Percentiles rank a stretch among this genome's conserved stretches.
phyloP scores from a whole-genome alignment of 805 yeast genomes.

The Brettanomyces sp. region DNA sequence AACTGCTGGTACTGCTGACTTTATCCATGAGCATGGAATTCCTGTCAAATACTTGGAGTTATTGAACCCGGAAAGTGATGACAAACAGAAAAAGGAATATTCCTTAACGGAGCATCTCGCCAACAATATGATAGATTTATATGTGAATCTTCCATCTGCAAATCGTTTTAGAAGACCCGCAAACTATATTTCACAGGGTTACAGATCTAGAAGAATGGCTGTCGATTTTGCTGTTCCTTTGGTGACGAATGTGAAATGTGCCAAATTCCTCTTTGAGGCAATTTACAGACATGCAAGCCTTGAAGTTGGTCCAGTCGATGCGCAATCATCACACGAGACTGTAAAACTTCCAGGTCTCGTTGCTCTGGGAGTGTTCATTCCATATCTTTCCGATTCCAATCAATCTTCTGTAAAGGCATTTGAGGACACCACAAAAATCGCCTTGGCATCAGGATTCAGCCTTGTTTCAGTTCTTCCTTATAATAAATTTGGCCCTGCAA shows the following conservation, averaged over 20 bases:
- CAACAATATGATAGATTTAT: conserved; percentile 89
- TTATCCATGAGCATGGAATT: conserved; percentile 86
- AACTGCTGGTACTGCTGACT: conserved; percentile 98
- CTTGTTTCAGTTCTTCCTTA: conserved; percentile 74
- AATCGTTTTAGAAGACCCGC: conserved; percentile 99
- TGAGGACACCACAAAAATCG: conserved; percentile 57
- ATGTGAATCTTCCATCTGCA: conserved; percentile 92
- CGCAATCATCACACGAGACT: conserved; percentile 84
- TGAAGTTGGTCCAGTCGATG: conserved; percentile 68
- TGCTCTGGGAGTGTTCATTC: conserved; percentile 71
- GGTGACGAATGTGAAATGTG: conserved; percentile 95
- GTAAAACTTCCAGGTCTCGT: conserved; percentile 79
- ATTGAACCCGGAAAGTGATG: conserved; percentile 55
- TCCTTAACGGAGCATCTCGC: conserved; percentile 95
- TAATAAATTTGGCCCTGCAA: conserved; percentile 49
- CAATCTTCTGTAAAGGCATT: conserved; percentile 40
- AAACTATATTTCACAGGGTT: conserved; percentile 93
- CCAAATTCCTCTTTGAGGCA: conserved; percentile 94
- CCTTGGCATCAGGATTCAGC: conserved; percentile 83
- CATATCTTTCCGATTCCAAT: conserved; percentile 42
- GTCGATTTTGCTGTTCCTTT: conserved; percentile 97
- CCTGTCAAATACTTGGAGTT: conserved; percentile 95
- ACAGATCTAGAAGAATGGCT: conserved; percentile 98
- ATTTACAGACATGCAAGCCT: conserved; percentile 59
- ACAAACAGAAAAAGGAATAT: conserved; percentile 83